Conservation (phyloP, 2,329 filamentous ascomycete genomes). For the Fusarium nanum region DNA sequence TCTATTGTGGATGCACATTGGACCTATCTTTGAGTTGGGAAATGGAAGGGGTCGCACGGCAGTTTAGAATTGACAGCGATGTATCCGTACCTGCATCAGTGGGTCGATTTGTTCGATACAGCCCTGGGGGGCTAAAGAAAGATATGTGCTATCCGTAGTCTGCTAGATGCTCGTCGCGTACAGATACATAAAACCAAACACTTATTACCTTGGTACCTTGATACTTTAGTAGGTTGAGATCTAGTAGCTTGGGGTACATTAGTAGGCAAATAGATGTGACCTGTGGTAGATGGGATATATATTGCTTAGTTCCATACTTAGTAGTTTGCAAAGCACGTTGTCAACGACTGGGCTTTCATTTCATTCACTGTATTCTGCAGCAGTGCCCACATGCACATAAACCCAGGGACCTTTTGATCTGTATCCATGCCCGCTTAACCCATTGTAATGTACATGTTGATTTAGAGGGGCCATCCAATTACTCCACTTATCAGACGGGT, state of each 20-base stretch:
- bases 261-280: not conserved
- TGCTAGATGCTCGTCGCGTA: not conserved
- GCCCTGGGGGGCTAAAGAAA: constrained; percentile 18
- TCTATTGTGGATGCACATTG: not conserved
- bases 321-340: not conserved
- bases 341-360: not conserved
- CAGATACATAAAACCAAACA: not conserved
- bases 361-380: not conserved
- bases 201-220: no score
- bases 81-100: constrained; percentile 44
- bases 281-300: not conserved
- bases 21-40: not conserved
- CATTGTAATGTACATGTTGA: not conserved
- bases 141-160: not conserved
- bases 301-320: not conserved
- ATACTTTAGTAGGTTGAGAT: not conserved
- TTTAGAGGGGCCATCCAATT: not conserved
- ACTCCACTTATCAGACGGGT: not conserved
- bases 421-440: not conserved
- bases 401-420: not conserved
- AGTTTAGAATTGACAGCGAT: constrained; percentile 13
- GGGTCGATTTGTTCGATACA: constrained; percentile 22
- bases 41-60: constrained; percentile 22
- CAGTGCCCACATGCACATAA: not conserved
- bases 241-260: not conserved